These are phyloP conservation scores for Brasenia schreberi DNA, from an alignment of 164 flowering plant species.

Conservation along the genomic window DNA sequence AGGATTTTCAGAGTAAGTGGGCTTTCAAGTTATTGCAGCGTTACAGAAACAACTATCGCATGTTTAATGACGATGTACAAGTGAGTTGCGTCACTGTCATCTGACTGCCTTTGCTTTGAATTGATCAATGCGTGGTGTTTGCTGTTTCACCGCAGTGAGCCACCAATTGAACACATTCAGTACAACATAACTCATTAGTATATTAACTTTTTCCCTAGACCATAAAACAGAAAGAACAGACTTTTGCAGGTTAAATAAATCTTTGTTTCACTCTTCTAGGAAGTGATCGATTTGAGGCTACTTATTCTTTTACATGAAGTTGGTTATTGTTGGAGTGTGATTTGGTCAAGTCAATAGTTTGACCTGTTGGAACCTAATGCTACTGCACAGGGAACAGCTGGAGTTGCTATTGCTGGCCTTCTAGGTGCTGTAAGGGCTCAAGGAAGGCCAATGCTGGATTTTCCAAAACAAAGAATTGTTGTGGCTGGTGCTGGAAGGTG, in stretches of 20 bases:
- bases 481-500: slow-evolving; percentile 99
- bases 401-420: slow-evolving; percentile 98
- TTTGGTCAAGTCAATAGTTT: not conserved
- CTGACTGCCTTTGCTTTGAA: not conserved
- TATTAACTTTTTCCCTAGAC: too few species aligned
- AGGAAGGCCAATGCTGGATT: slow-evolving; percentile 94
- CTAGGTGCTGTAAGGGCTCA: slow-evolving; percentile 97
- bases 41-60: slow-evolving; percentile 72
- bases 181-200: too few species aligned
- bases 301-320: not conserved
- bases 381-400: slow-evolving; percentile 79
- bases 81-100: slow-evolving; percentile 18
- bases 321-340: not conserved
- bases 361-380: not conserved
- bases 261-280: too few species aligned
- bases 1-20: slow-evolving; percentile 99
- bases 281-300: too few species aligned
- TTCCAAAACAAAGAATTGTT: slow-evolving; percentile 93
- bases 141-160: not conserved
- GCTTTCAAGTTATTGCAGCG: slow-evolving; percentile 94
- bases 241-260: too few species aligned
- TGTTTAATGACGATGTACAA: slow-evolving; percentile 99
- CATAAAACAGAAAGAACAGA: too few species aligned
- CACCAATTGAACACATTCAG: too few species aligned
- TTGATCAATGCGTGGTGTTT: not conserved